These are phyloP conservation scores for Viola odorata DNA, from an alignment of 345 rosid species.

Conservation along the genomic window DNA sequence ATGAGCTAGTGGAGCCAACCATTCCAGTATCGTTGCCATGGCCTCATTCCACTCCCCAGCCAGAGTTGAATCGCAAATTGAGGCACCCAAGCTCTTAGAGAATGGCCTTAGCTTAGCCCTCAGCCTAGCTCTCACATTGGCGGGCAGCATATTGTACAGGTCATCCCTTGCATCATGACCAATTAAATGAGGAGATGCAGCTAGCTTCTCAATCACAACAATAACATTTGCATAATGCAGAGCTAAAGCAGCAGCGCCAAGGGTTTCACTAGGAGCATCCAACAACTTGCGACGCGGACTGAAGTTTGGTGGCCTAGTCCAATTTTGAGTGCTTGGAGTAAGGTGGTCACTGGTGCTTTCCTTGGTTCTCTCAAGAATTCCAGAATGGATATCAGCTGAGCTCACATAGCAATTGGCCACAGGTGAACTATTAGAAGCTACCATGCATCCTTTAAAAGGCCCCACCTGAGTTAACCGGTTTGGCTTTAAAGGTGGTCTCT, in stretches of 20 bases:
- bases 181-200: constrained; percentile 86
- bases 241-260: constrained; percentile 85
- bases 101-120: constrained; percentile 73
- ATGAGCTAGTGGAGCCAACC: constrained; percentile 97
- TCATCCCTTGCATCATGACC: constrained; percentile 96
- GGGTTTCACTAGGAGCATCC: constrained; percentile 71
- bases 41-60: constrained; percentile 84
- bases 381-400: constrained; percentile 22
- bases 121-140: constrained; percentile 60
- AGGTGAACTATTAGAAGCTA: constrained; percentile 35
- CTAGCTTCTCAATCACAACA: constrained; percentile 79
- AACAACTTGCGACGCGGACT: constrained; percentile 35
- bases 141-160: constrained; percentile 87
- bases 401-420: constrained; percentile 36
- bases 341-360: constrained; percentile 28
- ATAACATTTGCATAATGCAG: constrained; percentile 95
- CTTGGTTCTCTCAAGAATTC: constrained; percentile 31
- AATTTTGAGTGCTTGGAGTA: constrained; percentile 13
- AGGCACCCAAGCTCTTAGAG: constrained; percentile 54
- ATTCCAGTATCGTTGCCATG: constrained; percentile 67
- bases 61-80: constrained; percentile 55
- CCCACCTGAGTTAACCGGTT: constrained; percentile 70
- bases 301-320: constrained; percentile 29
- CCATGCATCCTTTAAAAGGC: constrained; percentile 76
- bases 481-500: constrained; percentile 42